These are phyloP conservation scores for Brassica juncea DNA, from an alignment of 345 rosid genomes.

Conservation along the genomic window DNA sequence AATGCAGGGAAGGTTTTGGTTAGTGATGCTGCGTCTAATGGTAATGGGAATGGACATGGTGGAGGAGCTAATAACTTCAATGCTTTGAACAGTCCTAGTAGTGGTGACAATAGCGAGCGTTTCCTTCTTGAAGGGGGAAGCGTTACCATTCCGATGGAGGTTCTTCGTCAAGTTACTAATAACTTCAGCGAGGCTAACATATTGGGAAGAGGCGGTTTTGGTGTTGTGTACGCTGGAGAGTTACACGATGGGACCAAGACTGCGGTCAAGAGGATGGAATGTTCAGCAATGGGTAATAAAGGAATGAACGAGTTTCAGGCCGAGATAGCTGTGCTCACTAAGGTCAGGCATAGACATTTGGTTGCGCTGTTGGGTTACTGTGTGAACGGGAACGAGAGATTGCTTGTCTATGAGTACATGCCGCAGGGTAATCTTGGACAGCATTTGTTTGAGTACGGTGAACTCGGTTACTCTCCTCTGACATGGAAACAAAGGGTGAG, in stretches of 20 bases:
- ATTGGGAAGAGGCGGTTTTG: slow-evolving; percentile 86
- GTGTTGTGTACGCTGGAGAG: slow-evolving; percentile 82
- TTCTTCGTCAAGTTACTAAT: slow-evolving; percentile 66
- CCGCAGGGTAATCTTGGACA: slow-evolving; percentile 81
- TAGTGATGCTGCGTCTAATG: slow-evolving; percentile 43
- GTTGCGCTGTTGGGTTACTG: slow-evolving; percentile 88
- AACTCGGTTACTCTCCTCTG: slow-evolving; percentile 50
- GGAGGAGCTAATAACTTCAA: slow-evolving; percentile 45
- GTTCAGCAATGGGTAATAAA: slow-evolving; percentile 56
- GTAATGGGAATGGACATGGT: slow-evolving; percentile 38
- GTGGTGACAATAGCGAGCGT: slow-evolving; percentile 57
- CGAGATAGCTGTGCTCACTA: slow-evolving; percentile 79
- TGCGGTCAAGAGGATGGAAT: slow-evolving; percentile 87
- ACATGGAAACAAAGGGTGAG: slow-evolving; percentile 85
- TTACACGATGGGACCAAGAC: slow-evolving; percentile 83
- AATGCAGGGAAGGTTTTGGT: slow-evolving; percentile 45
- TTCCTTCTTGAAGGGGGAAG: slow-evolving; percentile 64
- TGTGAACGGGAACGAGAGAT: slow-evolving; percentile 72
- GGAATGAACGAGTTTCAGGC: slow-evolving; percentile 88
- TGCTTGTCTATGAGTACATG: slow-evolving; percentile 90
- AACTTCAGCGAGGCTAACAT: slow-evolving; percentile 68
- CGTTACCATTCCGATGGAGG: slow-evolving; percentile 63
- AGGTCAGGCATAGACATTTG: slow-evolving; percentile 86
- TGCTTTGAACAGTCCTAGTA: slow-evolving; percentile 59
- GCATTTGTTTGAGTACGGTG: slow-evolving; percentile 66